A percentile compares a stretch with the other conserved stretches of the same genome.
Evolutionary conservation across 1,139 yeast species (phyloP).

Genomic region (Petasospora fabianii): DNA sequence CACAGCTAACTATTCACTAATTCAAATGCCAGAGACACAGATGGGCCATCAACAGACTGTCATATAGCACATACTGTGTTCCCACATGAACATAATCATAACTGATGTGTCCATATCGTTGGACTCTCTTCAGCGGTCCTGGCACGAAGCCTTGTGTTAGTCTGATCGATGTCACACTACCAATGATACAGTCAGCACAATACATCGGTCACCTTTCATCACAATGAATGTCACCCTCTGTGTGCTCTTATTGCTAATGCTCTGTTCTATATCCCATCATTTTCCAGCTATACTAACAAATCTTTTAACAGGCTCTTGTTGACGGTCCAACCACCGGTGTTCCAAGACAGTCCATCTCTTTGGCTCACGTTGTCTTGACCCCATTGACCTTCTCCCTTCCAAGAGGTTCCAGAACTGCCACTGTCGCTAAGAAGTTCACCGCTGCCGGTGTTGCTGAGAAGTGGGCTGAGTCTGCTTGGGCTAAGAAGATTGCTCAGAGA

Average conservation of each 20-base stretch:
- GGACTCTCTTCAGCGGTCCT: too few species aligned
- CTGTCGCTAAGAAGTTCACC: slow-evolving; percentile 90
- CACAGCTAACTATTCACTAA: not conserved
- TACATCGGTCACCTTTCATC: too few species aligned
- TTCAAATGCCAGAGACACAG: not conserved
- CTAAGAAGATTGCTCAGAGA: slow-evolving; percentile 95
- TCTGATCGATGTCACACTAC: too few species aligned
- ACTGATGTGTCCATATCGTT: too few species aligned
- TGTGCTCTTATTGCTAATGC: too few species aligned
- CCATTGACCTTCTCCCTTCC: slow-evolving; percentile 87
- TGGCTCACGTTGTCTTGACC: slow-evolving; percentile 88
- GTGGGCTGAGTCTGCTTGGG: slow-evolving; percentile 95
- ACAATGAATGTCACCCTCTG: too few species aligned
- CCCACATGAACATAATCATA: too few species aligned
- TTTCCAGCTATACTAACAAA: slow-evolving; percentile 27
- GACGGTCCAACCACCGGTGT: slow-evolving; percentile 92
- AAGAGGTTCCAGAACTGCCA: slow-evolving; percentile 89
- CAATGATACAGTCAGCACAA: too few species aligned
- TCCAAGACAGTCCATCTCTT: slow-evolving; percentile 86
- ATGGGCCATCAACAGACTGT: too few species aligned
- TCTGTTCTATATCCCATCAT: too few species aligned
- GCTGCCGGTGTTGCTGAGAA: slow-evolving; percentile 84
- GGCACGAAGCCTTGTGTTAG: too few species aligned
- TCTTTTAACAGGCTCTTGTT: slow-evolving; percentile 61
- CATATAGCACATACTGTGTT: too few species aligned